Base-by-base conservation (phyloP, 1,284 basidiomycete genomes). In the Cystobasidiaceae sp. region DNA sequence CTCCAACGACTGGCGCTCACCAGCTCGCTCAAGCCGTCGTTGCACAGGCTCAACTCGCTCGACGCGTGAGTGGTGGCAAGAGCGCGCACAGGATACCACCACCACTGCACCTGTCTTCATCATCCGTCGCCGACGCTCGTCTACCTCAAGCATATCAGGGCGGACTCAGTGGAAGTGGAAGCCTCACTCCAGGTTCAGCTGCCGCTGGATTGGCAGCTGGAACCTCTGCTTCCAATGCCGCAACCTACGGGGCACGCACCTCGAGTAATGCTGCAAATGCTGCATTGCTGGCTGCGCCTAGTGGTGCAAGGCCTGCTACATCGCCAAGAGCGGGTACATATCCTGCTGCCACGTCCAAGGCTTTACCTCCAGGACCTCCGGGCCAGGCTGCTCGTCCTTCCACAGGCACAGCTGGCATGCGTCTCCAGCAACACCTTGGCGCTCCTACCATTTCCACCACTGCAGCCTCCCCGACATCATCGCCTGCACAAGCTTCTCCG, bases 81-180 rank as follows among this genome's bases (percentile, higher is more conserved):
- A 17, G 21, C 25, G 50, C 67, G n/a, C 59, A 65, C 33, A 60
- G 71, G 2, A 69, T 73, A 43, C 74, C 73, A 0, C 71, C 74
- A 2, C 73, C 73, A 2, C 64, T 75, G 2, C 69, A 74, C 56
- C 69, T 73, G 61, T 51, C 70, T 2, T 67, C 68, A 15, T 70
- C 69, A 15, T 67, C 70, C 45, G 33, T 39, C 25, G 32, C 67
- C 39, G 65, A 65, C 46, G 34, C 68, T 9, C 46, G 59, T n/a
- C 59, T 71, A 2, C 69, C 71, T 3, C 67, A 67, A 50, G 68
- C 67, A 21, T 68, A 66, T 54, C 71, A 71, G 52, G 48, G 59
- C n/a, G n/a, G n/a, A n/a, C n/a, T n/a, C n/a, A n/a, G n/a, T n/a
- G n/a, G n/a, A n/a, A n/a, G n/a, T n/a, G n/a, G n/a, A n/a, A n/a